A percentile compares a stretch with the other conserved stretches of the same genome.
Evolutionary conservation across 2,329 filamentous ascomycete species (phyloP).

Genomic region (Aspergillus calidoustus): DNA sequence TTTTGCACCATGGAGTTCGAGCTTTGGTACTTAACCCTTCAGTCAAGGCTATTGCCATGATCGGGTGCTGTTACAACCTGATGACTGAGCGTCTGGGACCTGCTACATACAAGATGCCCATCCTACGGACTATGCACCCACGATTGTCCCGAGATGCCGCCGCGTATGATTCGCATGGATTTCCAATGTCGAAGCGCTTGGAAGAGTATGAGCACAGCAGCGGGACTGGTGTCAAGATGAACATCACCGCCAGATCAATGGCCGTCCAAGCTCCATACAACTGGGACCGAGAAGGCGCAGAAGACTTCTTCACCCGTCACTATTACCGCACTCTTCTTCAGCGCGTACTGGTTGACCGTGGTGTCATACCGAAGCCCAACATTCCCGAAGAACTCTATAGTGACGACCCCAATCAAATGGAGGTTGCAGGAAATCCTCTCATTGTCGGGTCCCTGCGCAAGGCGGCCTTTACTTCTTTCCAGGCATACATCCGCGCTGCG

Average conservation of each 20-base stretch:
- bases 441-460: slow-evolving; percentile 87
- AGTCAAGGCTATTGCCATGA: slow-evolving; percentile 89
- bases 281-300: slow-evolving; percentile 81
- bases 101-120: slow-evolving; percentile 82
- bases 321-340: slow-evolving; percentile 91
- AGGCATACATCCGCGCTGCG: slow-evolving; percentile 78
- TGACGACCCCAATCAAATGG: slow-evolving; percentile 22
- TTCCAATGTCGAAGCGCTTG: slow-evolving; percentile 83
- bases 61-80: slow-evolving; percentile 98
- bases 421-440: slow-evolving; percentile 68
- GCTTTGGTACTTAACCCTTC: slow-evolving; percentile 82
- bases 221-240: slow-evolving; percentile 73
- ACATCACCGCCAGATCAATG: slow-evolving; percentile 98
- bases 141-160: slow-evolving; percentile 70
- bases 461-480: slow-evolving; percentile 74
- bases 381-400: slow-evolving; percentile 36
- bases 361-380: slow-evolving; percentile 67
- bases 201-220: slow-evolving; percentile 58
- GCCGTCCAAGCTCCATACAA: slow-evolving; percentile 93
- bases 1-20: slow-evolving; percentile 91
- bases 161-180: slow-evolving; percentile 85
- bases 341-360: slow-evolving; percentile 85
- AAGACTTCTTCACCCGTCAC: slow-evolving; percentile 87
- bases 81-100: slow-evolving; percentile 87
- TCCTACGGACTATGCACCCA: slow-evolving; percentile 73